Evolutionary conservation across 1,284 basidiomycete species (phyloP).

Genomic region (Golubevia pallescens): DNA sequence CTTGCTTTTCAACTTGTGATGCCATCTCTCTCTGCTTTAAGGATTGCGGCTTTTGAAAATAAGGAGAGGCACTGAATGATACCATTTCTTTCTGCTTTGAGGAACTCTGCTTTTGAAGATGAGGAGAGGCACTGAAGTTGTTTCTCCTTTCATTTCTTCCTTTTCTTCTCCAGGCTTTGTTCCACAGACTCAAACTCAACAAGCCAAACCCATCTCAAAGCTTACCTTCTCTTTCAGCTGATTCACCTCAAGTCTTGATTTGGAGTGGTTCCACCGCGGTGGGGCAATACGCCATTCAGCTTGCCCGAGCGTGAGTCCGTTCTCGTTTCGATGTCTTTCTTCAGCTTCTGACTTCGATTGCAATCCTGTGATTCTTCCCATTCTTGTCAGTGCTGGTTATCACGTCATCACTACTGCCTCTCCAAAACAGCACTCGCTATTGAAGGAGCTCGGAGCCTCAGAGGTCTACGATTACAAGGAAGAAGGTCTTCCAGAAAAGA

Average conservation of each 20-base stretch:
- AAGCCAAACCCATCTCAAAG: slow-evolving; percentile 21
- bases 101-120: no score
- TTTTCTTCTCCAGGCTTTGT: slow-evolving; percentile 22
- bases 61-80: no score
- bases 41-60: no score
- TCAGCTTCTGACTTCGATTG: no score
- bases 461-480: slow-evolving; percentile 54
- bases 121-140: no score
- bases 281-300: slow-evolving; percentile 59
- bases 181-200: slow-evolving; percentile 31
- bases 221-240: slow-evolving; percentile 20
- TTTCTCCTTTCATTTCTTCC: slow-evolving; percentile 1
- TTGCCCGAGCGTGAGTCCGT: slow-evolving; percentile 40
- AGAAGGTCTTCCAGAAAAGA: slow-evolving; percentile 39
- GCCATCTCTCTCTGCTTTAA: no score
- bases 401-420: slow-evolving; percentile 60
- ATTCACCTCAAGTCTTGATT: slow-evolving; percentile 42
- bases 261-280: slow-evolving; percentile 59
- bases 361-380: no score
- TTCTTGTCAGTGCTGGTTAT: slow-evolving; percentile 40
- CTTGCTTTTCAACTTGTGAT: no score
- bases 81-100: no score
- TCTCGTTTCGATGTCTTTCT: no score
- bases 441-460: slow-evolving; percentile 48
- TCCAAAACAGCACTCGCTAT: slow-evolving; percentile 43